Evolutionary conservation across 495 filamentous ascomycete species (phyloP), one percentile per base, ranked within the genome.

Genomic region (Hyaloscypha finlandica): DNA sequence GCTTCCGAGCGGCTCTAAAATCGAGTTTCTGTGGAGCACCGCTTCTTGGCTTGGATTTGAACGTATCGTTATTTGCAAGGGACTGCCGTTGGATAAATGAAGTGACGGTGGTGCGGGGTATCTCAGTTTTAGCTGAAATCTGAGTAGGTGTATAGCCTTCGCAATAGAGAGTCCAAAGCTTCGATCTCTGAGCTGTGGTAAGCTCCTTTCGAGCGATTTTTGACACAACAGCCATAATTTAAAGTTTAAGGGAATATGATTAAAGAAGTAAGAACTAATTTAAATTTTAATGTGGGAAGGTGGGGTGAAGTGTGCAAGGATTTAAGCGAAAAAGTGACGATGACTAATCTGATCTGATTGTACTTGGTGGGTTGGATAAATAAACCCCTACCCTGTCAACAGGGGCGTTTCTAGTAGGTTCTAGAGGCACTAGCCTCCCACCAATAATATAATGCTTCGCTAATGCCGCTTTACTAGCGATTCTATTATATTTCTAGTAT

Each of bases 161-260:
- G 51, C 51, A 53, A 53, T 53, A 3, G 51, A 53, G 51, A 53
- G 51, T 53, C 51, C 22, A 53, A 11, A 53, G 51, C 51, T 3
- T 53, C 0, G 8, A 6, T 53, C 51, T 53, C 51, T 53, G 1
- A 1, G 16, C 51, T 3, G 22, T 2, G 2, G 51, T 53, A 53
- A 53, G 51, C 51, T 53, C 51, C 51, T 53, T 53, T 53, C 51
- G 51, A 3, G 22, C 19, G 2, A 53, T 53, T 3, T 53, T 53
- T 53, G 22, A 53, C 6, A n/a, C 22, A n/a, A 53, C 6, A 25
- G 25, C 25, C 25, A 25, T 25, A 25, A 25, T 25, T 25, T 25
- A 25, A 25, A 25, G 25, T 25, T 53, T 53, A 2, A 3, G 3
- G 19, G 51, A 53, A 53, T 53, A 20, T 53, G 2, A 53, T 53